A percentile compares a stretch with the other conserved stretches of the same genome.
phyloP scores from a whole-genome alignment of 495 filamentous ascomycete genomes.

The Talaromyces proteolyticus region DNA sequence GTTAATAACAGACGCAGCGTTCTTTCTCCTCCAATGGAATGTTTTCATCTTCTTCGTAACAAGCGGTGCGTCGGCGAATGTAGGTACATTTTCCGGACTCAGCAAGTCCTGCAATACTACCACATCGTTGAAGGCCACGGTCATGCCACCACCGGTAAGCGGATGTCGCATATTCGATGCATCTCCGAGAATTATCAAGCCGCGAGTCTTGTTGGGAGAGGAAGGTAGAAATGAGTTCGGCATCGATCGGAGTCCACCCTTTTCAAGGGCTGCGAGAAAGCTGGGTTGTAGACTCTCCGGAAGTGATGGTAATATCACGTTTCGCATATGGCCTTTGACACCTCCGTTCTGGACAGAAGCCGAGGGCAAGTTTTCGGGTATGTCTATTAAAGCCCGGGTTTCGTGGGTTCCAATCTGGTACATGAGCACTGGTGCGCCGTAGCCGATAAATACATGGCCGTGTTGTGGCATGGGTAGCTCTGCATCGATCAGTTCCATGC shows the following conservation, averaged over 20 bases:
- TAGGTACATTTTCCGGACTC: conserved; percentile 56
- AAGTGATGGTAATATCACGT: conserved; percentile 70
- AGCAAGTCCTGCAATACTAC: conserved; percentile 68
- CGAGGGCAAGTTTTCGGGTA: conserved; percentile 73
- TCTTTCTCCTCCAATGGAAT: conserved; percentile 88
- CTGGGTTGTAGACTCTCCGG: conserved; percentile 66
- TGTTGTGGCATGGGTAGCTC: conserved; percentile 63
- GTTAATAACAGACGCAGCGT: conserved; percentile 81
- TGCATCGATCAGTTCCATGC: conserved; percentile 84
- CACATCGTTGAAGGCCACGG: conserved; percentile 86
- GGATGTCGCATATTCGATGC: conserved; percentile 97
- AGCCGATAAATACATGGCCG: conserved; percentile 84
- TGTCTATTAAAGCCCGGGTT: conserved; percentile 83
- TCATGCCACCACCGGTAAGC: conserved; percentile 93
- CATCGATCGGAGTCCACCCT: conserved; percentile 73
- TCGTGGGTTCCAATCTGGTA: conserved; percentile 98
- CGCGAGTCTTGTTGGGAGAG: conserved; percentile 60
- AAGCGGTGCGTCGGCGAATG: conserved; percentile 56
- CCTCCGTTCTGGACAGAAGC: conserved; percentile 68
- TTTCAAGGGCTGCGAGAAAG: conserved; percentile 69
- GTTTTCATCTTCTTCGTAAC: conserved; percentile 62
- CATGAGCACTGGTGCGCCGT: conserved; percentile 74
- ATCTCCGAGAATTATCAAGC: conserved; percentile 80
- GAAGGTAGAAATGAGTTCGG: conserved; percentile 90
- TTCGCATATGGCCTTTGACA: conserved; percentile 72